Conservation (phyloP, 1,139 yeast species). For the Candida tropicalis region DNA sequence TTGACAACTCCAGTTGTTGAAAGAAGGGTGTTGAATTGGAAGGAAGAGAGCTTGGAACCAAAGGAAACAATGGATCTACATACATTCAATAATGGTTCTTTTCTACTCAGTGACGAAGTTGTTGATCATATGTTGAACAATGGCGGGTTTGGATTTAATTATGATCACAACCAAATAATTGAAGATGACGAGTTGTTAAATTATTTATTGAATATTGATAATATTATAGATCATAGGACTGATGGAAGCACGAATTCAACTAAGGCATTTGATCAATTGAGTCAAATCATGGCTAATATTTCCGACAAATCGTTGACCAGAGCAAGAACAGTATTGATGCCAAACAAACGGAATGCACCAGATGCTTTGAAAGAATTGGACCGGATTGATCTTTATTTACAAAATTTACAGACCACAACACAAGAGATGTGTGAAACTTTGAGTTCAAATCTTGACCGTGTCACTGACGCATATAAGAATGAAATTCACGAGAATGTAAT, state of each 20-base stretch:
- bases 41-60: slow-evolving; percentile 1
- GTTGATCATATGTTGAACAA: slow-evolving; percentile 22
- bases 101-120: slow-evolving; percentile 13
- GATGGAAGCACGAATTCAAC: neutral
- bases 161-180: slow-evolving; percentile 19
- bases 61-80: neutral
- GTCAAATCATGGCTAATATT: slow-evolving; percentile 13
- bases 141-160: slow-evolving; percentile 28
- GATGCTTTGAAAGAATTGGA: slow-evolving; percentile 14
- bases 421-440: slow-evolving; percentile 15
- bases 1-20: slow-evolving; percentile 5
- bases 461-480: slow-evolving; percentile 26
- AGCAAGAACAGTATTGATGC: slow-evolving; percentile 10
- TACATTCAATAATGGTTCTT: neutral
- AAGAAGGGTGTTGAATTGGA: slow-evolving; percentile 11
- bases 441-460: slow-evolving; percentile 16
- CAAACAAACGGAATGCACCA: neutral
- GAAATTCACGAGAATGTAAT: slow-evolving; percentile 32
- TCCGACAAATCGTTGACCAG: slow-evolving; percentile 12
- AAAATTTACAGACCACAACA: slow-evolving; percentile 14
- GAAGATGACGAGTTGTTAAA: slow-evolving; percentile 32
- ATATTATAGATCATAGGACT: slow-evolving; percentile 23
- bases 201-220: slow-evolving; percentile 38
- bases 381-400: slow-evolving; percentile 12
- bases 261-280: slow-evolving; percentile 13